Conservation (phyloP, 1,139 yeast species). For the Chernovozyma sophiae-reginae region DNA sequence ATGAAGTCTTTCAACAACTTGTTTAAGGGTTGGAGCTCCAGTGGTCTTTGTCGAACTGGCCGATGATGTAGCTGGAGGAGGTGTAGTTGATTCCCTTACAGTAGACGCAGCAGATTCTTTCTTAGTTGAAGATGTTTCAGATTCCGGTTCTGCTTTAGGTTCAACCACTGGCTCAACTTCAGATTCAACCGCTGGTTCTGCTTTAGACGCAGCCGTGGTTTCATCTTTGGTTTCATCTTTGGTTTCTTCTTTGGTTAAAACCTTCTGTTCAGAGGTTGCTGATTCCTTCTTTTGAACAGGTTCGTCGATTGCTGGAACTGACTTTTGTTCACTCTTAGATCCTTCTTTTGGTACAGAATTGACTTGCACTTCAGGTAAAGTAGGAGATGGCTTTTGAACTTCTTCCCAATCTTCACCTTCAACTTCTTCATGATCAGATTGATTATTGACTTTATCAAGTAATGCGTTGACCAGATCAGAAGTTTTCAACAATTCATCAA, state of each 20-base stretch:
- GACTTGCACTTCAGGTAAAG: conserved; percentile 8
- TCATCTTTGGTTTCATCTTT: conserved; percentile 12
- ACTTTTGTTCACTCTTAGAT: conserved; percentile 14
- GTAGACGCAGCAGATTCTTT: conserved; percentile 8
- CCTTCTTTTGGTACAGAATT: conserved; percentile 13
- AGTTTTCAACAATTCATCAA: conserved; percentile 40
- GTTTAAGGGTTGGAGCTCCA: conserved; percentile 52
- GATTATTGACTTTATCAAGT: conserved; percentile 36
- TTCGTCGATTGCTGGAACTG: conserved; percentile 5
- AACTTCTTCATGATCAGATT: conserved; percentile 40
- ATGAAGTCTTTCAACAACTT: conserved; percentile 64
- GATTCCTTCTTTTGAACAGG: conserved; percentile 11
- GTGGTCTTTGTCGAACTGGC: conserved; percentile 11
- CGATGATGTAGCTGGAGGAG: conserved; percentile 10
- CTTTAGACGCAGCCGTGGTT: conserved; percentile 15
- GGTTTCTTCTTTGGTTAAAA: conserved; percentile 9
- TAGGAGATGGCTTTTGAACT: conserved; percentile 33
- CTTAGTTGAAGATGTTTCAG: conserved; percentile 7
- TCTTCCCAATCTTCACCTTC: conserved; percentile 44
- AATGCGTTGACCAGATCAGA: conserved; percentile 35
- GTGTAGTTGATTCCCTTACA: conserved; percentile 7
- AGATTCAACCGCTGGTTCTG: conserved; percentile 15
- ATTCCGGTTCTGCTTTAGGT: conserved; percentile 9
- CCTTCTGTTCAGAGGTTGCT: too few relatives aligned
- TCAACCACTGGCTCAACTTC: conserved; percentile 7